Evolutionary conservation across 176 grass and related monocot genomes (phyloP), one percentile per base, ranked within the genome.

Genomic region (Carex pumila): DNA sequence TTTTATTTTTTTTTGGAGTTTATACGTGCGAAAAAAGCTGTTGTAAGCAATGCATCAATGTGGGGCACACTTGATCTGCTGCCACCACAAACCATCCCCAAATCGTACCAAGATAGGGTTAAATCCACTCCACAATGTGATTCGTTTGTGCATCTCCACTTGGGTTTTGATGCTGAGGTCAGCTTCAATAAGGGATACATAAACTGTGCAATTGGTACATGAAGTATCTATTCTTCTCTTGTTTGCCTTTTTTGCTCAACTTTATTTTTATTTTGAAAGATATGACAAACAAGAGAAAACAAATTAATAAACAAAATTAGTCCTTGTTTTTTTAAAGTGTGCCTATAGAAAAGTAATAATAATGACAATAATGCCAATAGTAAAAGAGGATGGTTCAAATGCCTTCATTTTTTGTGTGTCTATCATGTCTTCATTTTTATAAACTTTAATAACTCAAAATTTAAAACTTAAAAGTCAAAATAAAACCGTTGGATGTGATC

Each of bases 61-160:
- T 92, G 96, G 93, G 91, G 95, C 83, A 99, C 96, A 71, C 84
- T 95, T 84, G 77, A 93, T 87, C 78, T 99, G 57, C 77, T 99
- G 39, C 93, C 96, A 83, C 71, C 64, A 5, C 86, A 99, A 71
- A 68, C 39, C 76, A 79, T 99, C 71, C 93, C 96, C 13, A 85
- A 79, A 88, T 86, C 87, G 84, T 95, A 98, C 66, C 66, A 86
- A 84, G 83, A 93, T 81, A 87, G 83, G 70, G 88, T 95, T 85
- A 86, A 93, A 84, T 84, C 72, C 90, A 95, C 96, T 71, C 96
- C 91, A 52, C 91, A 95, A 58, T 99, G 96, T 63, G 96, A 95
- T 50, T 99, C 91, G 3, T 95, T 99, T 85, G 93, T 99, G 96
- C 96, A 94, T 87, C 93, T 95, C 79, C 93, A 99, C 81, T 83